These are phyloP conservation scores for Clitopilus hobsonii DNA, from an alignment of 768 basidiomycete genomes.

Conservation along the genomic window DNA sequence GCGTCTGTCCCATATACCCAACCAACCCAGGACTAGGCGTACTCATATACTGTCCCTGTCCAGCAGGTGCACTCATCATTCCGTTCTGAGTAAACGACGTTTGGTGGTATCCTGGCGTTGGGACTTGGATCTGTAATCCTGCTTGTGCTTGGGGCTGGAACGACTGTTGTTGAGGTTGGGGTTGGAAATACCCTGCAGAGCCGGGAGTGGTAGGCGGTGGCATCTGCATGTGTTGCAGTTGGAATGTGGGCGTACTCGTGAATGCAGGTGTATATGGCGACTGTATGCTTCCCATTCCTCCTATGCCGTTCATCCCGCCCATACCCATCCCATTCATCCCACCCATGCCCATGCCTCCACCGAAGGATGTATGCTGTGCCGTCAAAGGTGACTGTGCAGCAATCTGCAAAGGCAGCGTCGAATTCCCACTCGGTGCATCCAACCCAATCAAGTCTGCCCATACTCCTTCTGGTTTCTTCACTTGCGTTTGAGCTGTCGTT, in stretches of 20 bases:
- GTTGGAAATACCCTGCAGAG: constrained; percentile 15
- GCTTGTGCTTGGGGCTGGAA: constrained; percentile 21
- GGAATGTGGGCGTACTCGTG: constrained; percentile 3
- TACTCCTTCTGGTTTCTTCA: constrained; percentile 30
- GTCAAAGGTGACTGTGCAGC: constrained; percentile 1
- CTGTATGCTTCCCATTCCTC: no score
- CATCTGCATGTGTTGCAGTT: constrained; percentile 12
- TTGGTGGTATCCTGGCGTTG: constrained; percentile 6
- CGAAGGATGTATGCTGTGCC: constrained; percentile 7
- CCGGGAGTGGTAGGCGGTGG: constrained; percentile 14
- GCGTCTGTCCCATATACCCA: constrained; percentile 1
- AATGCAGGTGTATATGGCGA: constrained; percentile 3
- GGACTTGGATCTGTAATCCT: constrained; percentile 17
- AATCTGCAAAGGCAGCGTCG: constrained; percentile 48
- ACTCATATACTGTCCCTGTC: constrained; percentile 24
- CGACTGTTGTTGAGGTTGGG: constrained; percentile 12
- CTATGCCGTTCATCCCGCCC: constrained; percentile 13
- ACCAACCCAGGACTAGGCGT: constrained; percentile 30
- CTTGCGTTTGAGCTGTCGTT: constrained; percentile 17
- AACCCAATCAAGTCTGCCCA: constrained; percentile 57
- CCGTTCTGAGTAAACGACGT: constrained; percentile 7
- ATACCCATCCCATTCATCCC: constrained; percentile 10
- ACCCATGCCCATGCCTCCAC: background rate
- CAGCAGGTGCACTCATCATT: constrained; percentile 21
- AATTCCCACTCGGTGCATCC: constrained; percentile 35